phyloP scores from a whole-genome alignment of 2,329 filamentous ascomycete genomes.

The Aspergillus luchuensis region DNA sequence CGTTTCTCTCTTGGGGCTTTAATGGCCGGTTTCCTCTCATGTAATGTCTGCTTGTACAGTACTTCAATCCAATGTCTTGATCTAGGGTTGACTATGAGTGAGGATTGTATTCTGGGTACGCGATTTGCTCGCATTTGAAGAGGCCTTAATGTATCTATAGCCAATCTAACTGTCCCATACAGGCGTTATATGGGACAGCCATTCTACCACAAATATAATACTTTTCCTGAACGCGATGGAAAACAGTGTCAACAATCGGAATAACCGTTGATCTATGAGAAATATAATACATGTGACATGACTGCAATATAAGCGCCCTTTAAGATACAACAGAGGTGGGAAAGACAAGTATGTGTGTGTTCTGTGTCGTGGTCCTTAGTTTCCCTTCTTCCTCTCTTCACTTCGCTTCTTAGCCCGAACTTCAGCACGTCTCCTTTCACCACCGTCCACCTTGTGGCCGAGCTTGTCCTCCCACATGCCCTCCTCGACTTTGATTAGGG shows the following conservation, averaged over 20 bases:
- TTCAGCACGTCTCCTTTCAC: slow-evolving; percentile 85
- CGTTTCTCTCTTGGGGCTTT: not conserved
- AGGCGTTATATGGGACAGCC: not conserved
- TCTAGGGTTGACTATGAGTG: not conserved
- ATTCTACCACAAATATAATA: too few species aligned
- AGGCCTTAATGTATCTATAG: not conserved
- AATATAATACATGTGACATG: not conserved
- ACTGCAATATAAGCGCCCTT: not conserved
- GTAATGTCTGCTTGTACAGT: not conserved
- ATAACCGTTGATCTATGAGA: not conserved
- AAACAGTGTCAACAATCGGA: not conserved
- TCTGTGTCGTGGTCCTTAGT: not conserved
- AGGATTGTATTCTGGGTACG: not conserved
- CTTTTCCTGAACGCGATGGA: not conserved
- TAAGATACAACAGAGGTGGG: not conserved
- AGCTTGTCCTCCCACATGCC: slow-evolving; percentile 90
- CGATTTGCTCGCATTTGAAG: not conserved
- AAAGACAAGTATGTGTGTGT: not conserved
- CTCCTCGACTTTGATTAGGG: slow-evolving; percentile 71
- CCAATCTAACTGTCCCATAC: not conserved
- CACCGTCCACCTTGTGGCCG: slow-evolving; percentile 92
- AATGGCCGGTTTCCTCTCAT: not conserved
- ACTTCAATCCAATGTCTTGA: not conserved
- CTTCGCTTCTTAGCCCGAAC: slow-evolving; percentile 83
- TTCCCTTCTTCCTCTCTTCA: slow-evolving; percentile 71